A percentile compares a stretch with the other conserved stretches of the same genome.
Conservation (phyloP, 805 yeast genomes). For the Barnettozyma sucrosica region DNA sequence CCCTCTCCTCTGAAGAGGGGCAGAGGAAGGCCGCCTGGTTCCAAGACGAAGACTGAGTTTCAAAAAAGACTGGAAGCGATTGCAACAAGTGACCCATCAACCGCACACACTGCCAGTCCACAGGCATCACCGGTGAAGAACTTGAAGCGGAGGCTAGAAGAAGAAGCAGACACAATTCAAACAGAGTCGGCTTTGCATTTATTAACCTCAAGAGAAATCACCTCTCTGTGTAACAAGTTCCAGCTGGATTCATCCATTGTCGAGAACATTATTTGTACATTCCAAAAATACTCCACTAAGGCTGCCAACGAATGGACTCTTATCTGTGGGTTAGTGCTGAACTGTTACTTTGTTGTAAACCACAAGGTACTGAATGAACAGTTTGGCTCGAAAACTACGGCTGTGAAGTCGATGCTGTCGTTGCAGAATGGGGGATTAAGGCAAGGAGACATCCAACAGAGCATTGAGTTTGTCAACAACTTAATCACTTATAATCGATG, state of each 20-base stretch:
- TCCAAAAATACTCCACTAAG: conserved; percentile 42
- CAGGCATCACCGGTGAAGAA: conserved; percentile 10
- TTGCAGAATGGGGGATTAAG: conserved; percentile 49
- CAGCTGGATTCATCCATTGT: conserved; percentile 53
- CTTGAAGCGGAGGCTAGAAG: background rate
- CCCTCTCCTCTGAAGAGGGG: conserved; percentile 15
- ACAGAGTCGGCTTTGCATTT: conserved; percentile 25
- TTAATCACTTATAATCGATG: conserved; percentile 55
- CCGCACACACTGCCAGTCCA: conserved; percentile 1
- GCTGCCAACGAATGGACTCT: conserved; percentile 63
- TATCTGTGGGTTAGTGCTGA: conserved; percentile 59
- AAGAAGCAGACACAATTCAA: background rate
- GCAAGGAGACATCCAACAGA: conserved; percentile 43
- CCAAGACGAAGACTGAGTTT: conserved; percentile 19
- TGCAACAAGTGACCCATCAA: conserved; percentile 17
- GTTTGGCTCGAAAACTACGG: conserved; percentile 43
- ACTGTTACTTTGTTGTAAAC: conserved; percentile 52
- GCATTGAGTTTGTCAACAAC: conserved; percentile 48
- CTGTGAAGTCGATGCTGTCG: conserved; percentile 45
- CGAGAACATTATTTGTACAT: conserved; percentile 43
- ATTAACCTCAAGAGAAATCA: conserved; percentile 37
- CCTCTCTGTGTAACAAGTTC: conserved; percentile 55
- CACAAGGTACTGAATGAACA: conserved; percentile 38
- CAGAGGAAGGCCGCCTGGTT: conserved; percentile 21
- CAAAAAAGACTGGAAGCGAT: conserved; percentile 27